A percentile compares a stretch with the other conserved stretches of the same genome.
These are phyloP conservation scores for Mycothermus thermophilus DNA, from an alignment of 495 filamentous ascomycete genomes.

Conservation along the genomic window DNA sequence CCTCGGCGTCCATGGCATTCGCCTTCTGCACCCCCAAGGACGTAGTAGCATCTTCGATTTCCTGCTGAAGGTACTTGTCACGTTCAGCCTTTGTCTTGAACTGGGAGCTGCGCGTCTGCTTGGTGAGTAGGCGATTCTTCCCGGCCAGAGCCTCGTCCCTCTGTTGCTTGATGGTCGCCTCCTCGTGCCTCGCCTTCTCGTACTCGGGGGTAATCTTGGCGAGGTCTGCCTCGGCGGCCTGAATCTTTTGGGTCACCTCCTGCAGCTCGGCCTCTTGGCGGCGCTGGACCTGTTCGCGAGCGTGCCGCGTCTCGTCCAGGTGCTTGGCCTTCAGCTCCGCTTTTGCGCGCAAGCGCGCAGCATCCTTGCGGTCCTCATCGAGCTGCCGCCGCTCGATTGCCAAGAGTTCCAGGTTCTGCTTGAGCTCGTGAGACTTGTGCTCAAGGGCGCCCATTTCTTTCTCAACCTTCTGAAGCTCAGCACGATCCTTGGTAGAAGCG, in stretches of 20 bases:
- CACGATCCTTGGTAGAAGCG: slow-evolving; percentile 66
- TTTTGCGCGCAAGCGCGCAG: slow-evolving; percentile 62
- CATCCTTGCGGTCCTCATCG: slow-evolving; percentile 78
- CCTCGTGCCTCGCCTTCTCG: slow-evolving; percentile 56
- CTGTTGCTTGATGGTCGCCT: slow-evolving; percentile 50
- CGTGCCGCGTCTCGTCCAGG: slow-evolving; percentile 63
- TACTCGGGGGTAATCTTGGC: slow-evolving; percentile 59
- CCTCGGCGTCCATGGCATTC: slow-evolving; percentile 65
- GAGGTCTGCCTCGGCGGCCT: slow-evolving; percentile 62
- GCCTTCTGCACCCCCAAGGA: slow-evolving; percentile 66
- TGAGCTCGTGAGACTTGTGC: slow-evolving; percentile 59
- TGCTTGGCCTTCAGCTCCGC: slow-evolving; percentile 73
- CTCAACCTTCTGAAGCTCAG: slow-evolving; percentile 64
- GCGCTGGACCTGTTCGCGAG: slow-evolving; percentile 53
- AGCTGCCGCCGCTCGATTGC: slow-evolving; percentile 77
- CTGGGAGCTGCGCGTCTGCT: slow-evolving; percentile 80
- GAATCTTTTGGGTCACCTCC: slow-evolving; percentile 60
- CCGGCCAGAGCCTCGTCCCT: slow-evolving; percentile 63
- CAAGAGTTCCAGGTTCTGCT: slow-evolving; percentile 71
- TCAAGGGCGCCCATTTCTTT: slow-evolving; percentile 67
- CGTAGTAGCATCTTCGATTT: slow-evolving; percentile 68
- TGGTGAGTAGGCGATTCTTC: slow-evolving; percentile 73
- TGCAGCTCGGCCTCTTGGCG: slow-evolving; percentile 62
- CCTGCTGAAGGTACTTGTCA: slow-evolving; percentile 65
- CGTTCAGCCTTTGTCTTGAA: slow-evolving; percentile 81